Percentiles rank a stretch among this genome's conserved stretches.
Conservation (phyloP, 371 early-diverging fungal species). For the Circinella umbellata region DNA sequence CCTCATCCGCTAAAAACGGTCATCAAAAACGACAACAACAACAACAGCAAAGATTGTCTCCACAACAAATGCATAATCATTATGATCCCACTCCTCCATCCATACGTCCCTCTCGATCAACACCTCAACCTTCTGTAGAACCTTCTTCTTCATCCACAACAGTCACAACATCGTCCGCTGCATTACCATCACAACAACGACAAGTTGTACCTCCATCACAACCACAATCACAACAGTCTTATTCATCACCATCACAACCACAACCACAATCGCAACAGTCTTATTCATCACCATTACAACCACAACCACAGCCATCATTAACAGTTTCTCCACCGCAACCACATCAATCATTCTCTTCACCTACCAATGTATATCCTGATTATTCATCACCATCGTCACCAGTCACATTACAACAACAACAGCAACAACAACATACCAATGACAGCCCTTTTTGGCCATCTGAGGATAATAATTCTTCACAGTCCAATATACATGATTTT, state of each 20-base stretch:
- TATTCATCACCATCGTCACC: not conserved
- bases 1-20: not conserved
- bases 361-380: not conserved
- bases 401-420: not conserved
- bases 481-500: not conserved
- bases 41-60: not conserved
- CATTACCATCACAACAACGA: not conserved
- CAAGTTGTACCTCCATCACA: not conserved
- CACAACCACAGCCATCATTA: not conserved
- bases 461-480: not conserved
- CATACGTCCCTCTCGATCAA: constrained; percentile 3
- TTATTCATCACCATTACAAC: not conserved
- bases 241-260: not conserved
- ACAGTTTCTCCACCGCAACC: constrained; percentile 13
- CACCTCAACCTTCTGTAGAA: constrained; percentile 1
- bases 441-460: not conserved
- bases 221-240: not conserved
- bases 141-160: not conserved
- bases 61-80: not conserved
- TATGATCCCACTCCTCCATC: constrained; percentile 2
- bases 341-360: constrained; percentile 13
- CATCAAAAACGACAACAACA: not conserved
- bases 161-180: not conserved
- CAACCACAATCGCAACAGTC: not conserved
- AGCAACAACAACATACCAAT: constrained; percentile 1